Evolutionary conservation across 352 stramenopile genomes (phyloP), one percentile per base, ranked within the genome.

Genomic region (Halophytophthora batemanensis): DNA sequence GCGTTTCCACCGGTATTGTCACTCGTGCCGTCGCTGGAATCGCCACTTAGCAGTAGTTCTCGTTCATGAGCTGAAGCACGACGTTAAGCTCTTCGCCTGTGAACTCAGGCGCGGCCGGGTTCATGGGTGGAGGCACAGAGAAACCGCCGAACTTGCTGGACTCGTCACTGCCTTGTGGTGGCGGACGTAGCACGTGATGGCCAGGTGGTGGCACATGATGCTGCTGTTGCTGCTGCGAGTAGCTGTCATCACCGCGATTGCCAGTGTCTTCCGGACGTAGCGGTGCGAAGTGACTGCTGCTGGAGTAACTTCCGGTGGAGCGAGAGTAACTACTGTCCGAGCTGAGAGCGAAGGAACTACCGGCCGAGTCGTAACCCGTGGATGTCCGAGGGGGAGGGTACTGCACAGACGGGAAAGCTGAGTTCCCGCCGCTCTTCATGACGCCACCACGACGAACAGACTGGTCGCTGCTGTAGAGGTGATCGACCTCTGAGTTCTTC

Each of bases 41-140:
- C n/a, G n/a, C n/a, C n/a, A n/a, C n/a, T n/a, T n/a, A n/a, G n/a
- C n/a, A 74, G 65, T 74, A 89, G 44, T 77, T 77, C 42, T 87
- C 78, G 56, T 90, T 88, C 80, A 90, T 90, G 46, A 90, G 74
- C 45, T 90, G 77, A 45, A 90, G 40, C 51, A 90, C 80, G 28
- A 83, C 80, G 41, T 64, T 90, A 7, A 90, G 75, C 53, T 90
- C 80, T 61, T 88, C 80, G 17, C 77, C 77, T 13, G 77, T 88
- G 43, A 90, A 86, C 53, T 90, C 80, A 15, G 79, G 69, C 11
- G 73, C 75, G 4, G 80, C 77, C 12, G 68, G 75, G 38, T 90
- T 82, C 71, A 90, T 85, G 1, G 77, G 69, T 31, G 75, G 66
- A 8, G 76, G 74, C 50, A 83, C 68, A 21, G 69, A 40, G 47